Evolutionary conservation across 192 early-diverging fungal genomes (phyloP), one percentile per base, ranked within the genome.

Genomic region (Coemansia umbellata): DNA sequence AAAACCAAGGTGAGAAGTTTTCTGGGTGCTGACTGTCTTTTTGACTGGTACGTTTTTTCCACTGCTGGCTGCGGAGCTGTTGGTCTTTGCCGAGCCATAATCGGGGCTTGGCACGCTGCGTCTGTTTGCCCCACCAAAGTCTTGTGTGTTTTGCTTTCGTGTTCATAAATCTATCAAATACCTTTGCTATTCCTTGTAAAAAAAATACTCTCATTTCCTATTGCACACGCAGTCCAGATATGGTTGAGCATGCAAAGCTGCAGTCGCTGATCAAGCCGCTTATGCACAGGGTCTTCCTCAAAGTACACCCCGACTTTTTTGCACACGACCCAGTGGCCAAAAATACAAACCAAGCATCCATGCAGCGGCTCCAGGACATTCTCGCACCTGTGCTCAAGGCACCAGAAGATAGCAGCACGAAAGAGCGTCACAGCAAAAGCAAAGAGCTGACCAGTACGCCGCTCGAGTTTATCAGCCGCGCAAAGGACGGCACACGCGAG

Each of bases 281-380:
- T 8, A 11, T 74, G 54, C 71, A 53, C 48, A 37, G 60, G 7
- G 63, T 74, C 36, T 41, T 74, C 50, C 45, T 59, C 51, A 63
- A 52, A 43, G 60, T 74, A 18, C 71, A 74, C 26, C 71, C 71
- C 2, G 71, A 74, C 41, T 74, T 59, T 26, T 74, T 61, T 48
- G 55, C 51, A 7, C 58, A 61, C 42, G 55, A 67, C 15, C 71
- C 64, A 5, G 54, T 52, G 18, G 65, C 65, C 40, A 61, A 63
- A 41, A 45, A 33, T 17, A 47, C 33, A 17, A 74, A 74, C 64
- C 71, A 67, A 11, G 37, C 17, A 2, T 62, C 71, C 2, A 60
- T 74, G 18, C 71, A 74, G 60, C 71, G 71, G 27, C 60, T 74
- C 8, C 71, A 74, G 56, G 59, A 50, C 14, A 60, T 70, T 2